Percentiles rank a stretch among this genome's conserved stretches.
Conservation (phyloP, 306 rosid species). For the Vigna hirtella region DNA sequence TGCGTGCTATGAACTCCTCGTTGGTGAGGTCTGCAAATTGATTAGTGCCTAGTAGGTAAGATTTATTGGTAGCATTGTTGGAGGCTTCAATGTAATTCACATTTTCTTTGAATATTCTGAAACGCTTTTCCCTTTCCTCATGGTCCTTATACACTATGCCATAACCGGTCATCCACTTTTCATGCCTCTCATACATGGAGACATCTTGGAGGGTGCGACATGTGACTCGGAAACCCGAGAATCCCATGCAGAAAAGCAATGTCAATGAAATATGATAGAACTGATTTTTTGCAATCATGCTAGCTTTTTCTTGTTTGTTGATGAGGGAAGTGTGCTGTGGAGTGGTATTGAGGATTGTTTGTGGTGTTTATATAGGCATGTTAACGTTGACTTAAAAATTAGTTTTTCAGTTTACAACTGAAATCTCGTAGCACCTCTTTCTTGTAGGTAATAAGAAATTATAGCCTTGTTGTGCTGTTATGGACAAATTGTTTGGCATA, state of each 20-base stretch:
- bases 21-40: slow-evolving; percentile 54
- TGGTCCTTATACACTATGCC: slow-evolving; percentile 32
- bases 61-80: slow-evolving; percentile 45
- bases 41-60: slow-evolving; percentile 45
- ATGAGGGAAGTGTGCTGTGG: too few relatives aligned
- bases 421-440: too few relatives aligned
- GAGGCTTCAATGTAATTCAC: slow-evolving; percentile 41
- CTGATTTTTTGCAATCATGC: slow-evolving; percentile 39
- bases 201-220: slow-evolving; percentile 48
- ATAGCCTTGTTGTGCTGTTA: background rate
- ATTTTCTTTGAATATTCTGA: slow-evolving; percentile 48
- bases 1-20: slow-evolving; percentile 48
- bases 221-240: slow-evolving; percentile 41
- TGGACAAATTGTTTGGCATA: background rate
- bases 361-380: background rate
- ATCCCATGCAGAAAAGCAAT: slow-evolving; percentile 43
- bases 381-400: too few relatives aligned
- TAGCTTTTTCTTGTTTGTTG: background rate
- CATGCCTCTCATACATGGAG: slow-evolving; percentile 45
- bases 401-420: too few relatives aligned
- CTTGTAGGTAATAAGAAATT: too few relatives aligned
- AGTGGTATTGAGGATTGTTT: background rate
- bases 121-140: slow-evolving; percentile 44
- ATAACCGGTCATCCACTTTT: slow-evolving; percentile 46
- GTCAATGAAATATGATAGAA: slow-evolving; percentile 28